These are phyloP conservation scores for Tulasnella calospora DNA, from an alignment of 768 basidiomycete genomes.

Conservation along the genomic window DNA sequence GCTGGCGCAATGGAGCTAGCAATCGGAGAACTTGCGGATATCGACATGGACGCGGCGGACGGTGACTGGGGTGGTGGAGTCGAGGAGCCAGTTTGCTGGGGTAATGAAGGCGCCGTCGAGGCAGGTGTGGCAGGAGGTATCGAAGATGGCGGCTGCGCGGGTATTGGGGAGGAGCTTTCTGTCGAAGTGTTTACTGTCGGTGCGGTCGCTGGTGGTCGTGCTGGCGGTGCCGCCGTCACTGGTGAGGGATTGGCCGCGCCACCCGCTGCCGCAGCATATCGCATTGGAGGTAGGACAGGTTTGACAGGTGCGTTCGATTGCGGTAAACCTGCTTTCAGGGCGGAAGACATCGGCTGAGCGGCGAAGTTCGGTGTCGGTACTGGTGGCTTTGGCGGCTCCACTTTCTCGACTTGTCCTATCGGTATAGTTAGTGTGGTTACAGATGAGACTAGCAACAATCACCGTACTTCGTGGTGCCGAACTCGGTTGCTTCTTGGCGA, in stretches of 20 bases:
- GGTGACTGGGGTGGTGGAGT: constrained; percentile 37
- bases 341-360: constrained; percentile 68
- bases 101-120: constrained; percentile 41
- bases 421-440: constrained; percentile 7
- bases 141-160: constrained; percentile 43
- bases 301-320: constrained; percentile 44
- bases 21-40: constrained; percentile 24
- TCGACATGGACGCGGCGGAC: constrained; percentile 27
- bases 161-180: constrained; percentile 35
- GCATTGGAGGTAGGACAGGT: constrained; percentile 66
- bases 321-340: constrained; percentile 70
- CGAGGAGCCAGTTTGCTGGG: constrained; percentile 47
- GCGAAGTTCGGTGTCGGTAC: constrained; percentile 76
- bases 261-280: constrained; percentile 90
- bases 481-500: constrained; percentile 37
- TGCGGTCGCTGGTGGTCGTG: constrained; percentile 38
- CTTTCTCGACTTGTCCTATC: constrained; percentile 19
- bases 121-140: constrained; percentile 40
- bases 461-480: constrained; percentile 67
- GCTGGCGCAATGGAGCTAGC: constrained; percentile 30
- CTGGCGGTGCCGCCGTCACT: constrained; percentile 32
- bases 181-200: constrained; percentile 31
- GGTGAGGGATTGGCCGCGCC: constrained; percentile 45
- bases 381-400: constrained; percentile 54
- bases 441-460: neutral